Percentiles rank a stretch among this genome's conserved stretches.
These are phyloP conservation scores for Colletotrichum lupini DNA, from an alignment of 2,329 filamentous ascomycete genomes.

Conservation along the genomic window DNA sequence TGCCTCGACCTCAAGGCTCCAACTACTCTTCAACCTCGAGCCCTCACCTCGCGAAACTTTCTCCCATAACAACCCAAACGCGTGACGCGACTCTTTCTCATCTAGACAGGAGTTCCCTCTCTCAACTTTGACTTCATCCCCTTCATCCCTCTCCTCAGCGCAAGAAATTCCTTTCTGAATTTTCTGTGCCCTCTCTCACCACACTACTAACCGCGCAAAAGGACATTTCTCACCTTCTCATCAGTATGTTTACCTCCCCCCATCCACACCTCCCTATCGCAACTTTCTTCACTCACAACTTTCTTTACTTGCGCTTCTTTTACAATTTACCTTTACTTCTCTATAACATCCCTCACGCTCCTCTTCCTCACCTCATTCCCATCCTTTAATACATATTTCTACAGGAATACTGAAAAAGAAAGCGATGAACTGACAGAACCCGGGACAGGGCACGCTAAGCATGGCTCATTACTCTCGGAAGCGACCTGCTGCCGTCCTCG, in stretches of 20 bases:
- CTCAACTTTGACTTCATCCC: not conserved
- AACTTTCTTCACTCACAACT: not conserved
- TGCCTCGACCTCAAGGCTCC: not conserved
- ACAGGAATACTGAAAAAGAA: not conserved
- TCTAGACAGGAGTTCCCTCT: not conserved
- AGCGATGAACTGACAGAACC: not conserved
- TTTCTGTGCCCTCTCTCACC: not conserved
- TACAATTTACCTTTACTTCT: too few species aligned
- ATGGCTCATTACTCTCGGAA: not conserved
- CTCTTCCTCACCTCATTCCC: not conserved
- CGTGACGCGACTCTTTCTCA: not conserved
- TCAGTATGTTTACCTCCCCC: not conserved
- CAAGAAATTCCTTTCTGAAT: not conserved
- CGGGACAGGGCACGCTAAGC: not conserved
- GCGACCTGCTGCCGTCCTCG: not conserved
- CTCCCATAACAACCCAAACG: not conserved
- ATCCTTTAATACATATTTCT: not conserved
- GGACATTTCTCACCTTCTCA: not conserved
- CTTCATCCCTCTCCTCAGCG: not conserved
- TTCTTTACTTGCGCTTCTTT: not conserved
- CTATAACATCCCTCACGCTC: too few species aligned
- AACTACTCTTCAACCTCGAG: not conserved
- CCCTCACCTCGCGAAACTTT: not conserved
- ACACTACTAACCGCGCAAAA: too few species aligned
- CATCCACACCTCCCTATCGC: not conserved